Conservation (phyloP, 441 rosid species). For the Erysimum pusillum region DNA sequence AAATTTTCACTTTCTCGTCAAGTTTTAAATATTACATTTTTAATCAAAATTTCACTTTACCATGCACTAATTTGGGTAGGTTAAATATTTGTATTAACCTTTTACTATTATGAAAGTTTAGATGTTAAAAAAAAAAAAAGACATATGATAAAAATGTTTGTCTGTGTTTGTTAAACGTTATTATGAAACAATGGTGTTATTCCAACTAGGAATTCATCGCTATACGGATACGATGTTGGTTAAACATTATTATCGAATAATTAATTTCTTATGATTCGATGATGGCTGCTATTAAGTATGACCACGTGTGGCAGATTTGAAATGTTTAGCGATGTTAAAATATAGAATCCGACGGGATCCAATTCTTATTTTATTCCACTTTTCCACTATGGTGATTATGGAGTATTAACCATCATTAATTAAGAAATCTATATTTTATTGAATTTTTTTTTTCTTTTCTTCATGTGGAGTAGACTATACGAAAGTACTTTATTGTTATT, state of each 20-base stretch:
- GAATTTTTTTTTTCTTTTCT: background rate
- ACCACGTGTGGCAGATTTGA: slow-evolving; percentile 48
- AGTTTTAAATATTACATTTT: no score
- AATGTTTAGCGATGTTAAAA: slow-evolving; percentile 21
- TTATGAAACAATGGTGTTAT: slow-evolving; percentile 25
- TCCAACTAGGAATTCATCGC: background rate
- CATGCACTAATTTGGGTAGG: no score
- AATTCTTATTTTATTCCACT: slow-evolving; percentile 25
- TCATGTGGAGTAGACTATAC: slow-evolving; percentile 17
- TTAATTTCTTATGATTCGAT: slow-evolving; percentile 27
- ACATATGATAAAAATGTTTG: background rate
- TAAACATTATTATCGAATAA: slow-evolving; percentile 20
- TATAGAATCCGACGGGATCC: slow-evolving; percentile 37
- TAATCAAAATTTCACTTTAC: no score
- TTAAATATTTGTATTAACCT: no score
- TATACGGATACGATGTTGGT: slow-evolving; percentile 10
- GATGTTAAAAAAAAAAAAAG: no score
- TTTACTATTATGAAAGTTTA: no score
- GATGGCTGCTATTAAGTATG: slow-evolving; percentile 41
- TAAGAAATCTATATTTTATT: background rate
- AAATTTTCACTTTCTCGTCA: no score
- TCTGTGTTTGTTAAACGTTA: background rate
- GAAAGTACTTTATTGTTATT: background rate
- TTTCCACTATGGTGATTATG: slow-evolving; percentile 30
- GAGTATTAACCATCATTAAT: background rate